A percentile compares a stretch with the other conserved stretches of the same genome.
phyloP scores from a whole-genome alignment of 1,284 basidiomycete species.

The Sporisorium reilianum region DNA sequence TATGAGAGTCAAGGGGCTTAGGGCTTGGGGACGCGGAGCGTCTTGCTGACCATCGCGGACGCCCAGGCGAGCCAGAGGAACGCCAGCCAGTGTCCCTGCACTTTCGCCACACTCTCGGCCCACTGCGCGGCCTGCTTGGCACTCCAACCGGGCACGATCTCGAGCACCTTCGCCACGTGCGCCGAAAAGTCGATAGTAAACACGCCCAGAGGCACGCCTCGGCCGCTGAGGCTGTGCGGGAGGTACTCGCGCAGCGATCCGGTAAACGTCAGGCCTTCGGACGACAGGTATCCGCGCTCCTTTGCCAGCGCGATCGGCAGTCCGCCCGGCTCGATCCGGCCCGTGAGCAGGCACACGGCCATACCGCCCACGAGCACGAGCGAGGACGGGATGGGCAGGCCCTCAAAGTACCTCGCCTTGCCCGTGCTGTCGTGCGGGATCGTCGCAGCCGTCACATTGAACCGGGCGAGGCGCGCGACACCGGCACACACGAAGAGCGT shows the following conservation, averaged over 20 bases:
- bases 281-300: constrained; percentile 44
- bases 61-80: constrained; percentile 64
- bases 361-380: constrained; percentile 84
- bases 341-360: constrained; percentile 84
- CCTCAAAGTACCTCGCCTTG: constrained; percentile 95
- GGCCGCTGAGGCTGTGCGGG: constrained; percentile 35
- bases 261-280: constrained; percentile 56
- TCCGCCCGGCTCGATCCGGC: constrained; percentile 69
- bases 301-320: constrained; percentile 49
- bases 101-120: constrained; percentile 28
- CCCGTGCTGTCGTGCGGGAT: constrained; percentile 88
- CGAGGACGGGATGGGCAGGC: constrained; percentile 93
- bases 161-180: constrained; percentile 26
- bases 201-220: constrained; percentile 58
- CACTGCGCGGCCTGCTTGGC: constrained; percentile 7
- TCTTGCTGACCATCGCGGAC: constrained; percentile 66
- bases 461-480: constrained; percentile 92
- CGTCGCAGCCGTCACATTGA: constrained; percentile 96
- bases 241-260: constrained; percentile 48
- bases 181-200: constrained; percentile 48
- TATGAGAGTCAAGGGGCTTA: constrained; percentile 21
- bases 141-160: constrained; percentile 25
- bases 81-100: constrained; percentile 59
- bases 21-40: constrained; percentile 67
- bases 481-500: constrained; percentile 95